phyloP scores from a whole-genome alignment of 352 stramenopile species.

The Phytopythium mirpurense region DNA sequence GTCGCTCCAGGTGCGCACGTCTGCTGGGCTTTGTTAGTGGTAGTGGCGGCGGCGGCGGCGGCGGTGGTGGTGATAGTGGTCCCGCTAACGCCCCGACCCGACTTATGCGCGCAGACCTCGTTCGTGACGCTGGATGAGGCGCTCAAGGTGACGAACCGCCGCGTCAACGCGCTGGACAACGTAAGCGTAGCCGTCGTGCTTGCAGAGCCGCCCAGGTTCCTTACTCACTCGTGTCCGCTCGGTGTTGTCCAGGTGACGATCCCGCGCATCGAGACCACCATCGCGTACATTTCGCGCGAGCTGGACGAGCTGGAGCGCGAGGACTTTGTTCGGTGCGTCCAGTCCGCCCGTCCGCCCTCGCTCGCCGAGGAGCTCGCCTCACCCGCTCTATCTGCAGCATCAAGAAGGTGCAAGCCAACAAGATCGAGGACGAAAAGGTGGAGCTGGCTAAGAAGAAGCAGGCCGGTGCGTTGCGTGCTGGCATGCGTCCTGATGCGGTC shows the following conservation, averaged over 20 bases:
- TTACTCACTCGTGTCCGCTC: too few relatives aligned
- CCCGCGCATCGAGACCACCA: conserved; percentile 95
- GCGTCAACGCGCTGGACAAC: conserved; percentile 99
- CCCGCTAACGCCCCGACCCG: too few relatives aligned
- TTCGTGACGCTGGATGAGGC: conserved; percentile 99
- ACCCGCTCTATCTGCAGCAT: conserved; percentile 49
- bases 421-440: conserved; percentile 86
- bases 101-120: conserved; percentile 93
- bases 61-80: too few relatives aligned
- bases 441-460: conserved; percentile 50
- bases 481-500: background rate
- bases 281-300: conserved; percentile 97
- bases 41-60: too few relatives aligned
- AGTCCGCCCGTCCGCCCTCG: background rate
- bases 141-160: conserved; percentile 97
- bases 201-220: too few relatives aligned
- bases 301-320: conserved; percentile 99
- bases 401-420: conserved; percentile 99
- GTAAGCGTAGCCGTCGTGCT: too few relatives aligned
- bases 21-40: background rate
- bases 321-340: conserved; percentile 82
- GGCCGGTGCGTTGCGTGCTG: conserved; percentile 17
- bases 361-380: background rate
- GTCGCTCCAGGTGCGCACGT: conserved; percentile 67
- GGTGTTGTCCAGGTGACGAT: conserved; percentile 98